These are phyloP conservation scores for Umbelopsis isabellina DNA, from an alignment of 192 early-diverging fungal genomes.

Conservation along the genomic window DNA sequence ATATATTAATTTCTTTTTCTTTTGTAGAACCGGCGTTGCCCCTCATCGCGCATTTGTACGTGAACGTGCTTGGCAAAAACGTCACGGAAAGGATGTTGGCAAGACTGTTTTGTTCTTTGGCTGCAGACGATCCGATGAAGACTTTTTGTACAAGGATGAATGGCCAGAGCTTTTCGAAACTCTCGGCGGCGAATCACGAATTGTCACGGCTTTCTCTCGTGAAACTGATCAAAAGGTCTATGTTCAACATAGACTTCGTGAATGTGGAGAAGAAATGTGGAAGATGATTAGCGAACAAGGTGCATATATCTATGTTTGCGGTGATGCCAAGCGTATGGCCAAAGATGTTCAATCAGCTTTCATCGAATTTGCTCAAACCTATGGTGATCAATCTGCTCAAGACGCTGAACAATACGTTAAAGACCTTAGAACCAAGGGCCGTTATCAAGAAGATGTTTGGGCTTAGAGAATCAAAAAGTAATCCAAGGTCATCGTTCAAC, in stretches of 20 bases:
- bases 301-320: slow-evolving; percentile 90
- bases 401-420: slow-evolving; percentile 81
- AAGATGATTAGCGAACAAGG: slow-evolving; percentile 67
- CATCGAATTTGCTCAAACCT: slow-evolving; percentile 65
- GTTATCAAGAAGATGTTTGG: slow-evolving; percentile 98
- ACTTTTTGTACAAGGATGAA: slow-evolving; percentile 90
- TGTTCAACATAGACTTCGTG: slow-evolving; percentile 87
- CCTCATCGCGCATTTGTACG: slow-evolving; percentile 95
- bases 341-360: slow-evolving; percentile 79
- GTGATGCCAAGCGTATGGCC: slow-evolving; percentile 98
- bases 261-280: slow-evolving; percentile 80
- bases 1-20: not conserved
- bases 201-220: slow-evolving; percentile 91
- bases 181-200: slow-evolving; percentile 53
- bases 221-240: slow-evolving; percentile 83
- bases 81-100: slow-evolving; percentile 69
- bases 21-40: slow-evolving; percentile 81
- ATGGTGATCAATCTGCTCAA: slow-evolving; percentile 68
- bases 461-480: slow-evolving; percentile 42
- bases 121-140: slow-evolving; percentile 80
- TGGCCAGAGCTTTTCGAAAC: slow-evolving; percentile 66
- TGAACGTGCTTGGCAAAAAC: slow-evolving; percentile 74
- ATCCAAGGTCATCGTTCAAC: not conserved
- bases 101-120: slow-evolving; percentile 92
- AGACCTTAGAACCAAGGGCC: slow-evolving; percentile 74